Conservation (phyloP, 1,284 basidiomycete genomes). For the Mycena sp. region DNA sequence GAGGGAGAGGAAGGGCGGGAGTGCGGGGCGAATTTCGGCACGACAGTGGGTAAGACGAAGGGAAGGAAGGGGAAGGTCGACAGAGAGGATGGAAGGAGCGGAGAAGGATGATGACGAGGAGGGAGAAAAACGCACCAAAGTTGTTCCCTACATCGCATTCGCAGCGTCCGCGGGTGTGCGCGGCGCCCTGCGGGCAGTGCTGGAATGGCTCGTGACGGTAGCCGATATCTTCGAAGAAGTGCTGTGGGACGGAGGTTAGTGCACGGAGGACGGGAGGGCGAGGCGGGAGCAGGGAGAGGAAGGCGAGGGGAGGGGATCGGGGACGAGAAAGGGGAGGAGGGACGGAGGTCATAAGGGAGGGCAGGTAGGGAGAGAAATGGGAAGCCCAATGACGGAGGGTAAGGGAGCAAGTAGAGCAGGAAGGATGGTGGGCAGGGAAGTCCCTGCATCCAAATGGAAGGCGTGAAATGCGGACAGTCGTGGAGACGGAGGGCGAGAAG, state of each 20-base stretch:
- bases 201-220: slow-evolving; percentile 68
- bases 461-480: no score
- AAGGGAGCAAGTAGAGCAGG: no score
- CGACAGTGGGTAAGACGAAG: background rate
- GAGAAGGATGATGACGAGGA: background rate
- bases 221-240: slow-evolving; percentile 29
- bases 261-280: no score
- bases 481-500: no score
- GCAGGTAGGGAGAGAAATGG: no score
- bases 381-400: no score
- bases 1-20: background rate
- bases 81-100: no score
- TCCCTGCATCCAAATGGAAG: no score
- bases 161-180: slow-evolving; percentile 57
- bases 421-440: no score
- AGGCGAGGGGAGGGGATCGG: no score
- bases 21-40: no score
- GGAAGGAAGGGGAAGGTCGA: background rate
- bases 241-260: background rate
- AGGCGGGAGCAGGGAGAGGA: background rate
- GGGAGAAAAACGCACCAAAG: slow-evolving; percentile 51
- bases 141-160: slow-evolving; percentile 57
- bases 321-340: background rate
- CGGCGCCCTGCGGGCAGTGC: slow-evolving; percentile 64
- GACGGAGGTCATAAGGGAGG: no score